A percentile compares a stretch with the other conserved stretches of the same genome.
Conservation (phyloP, 2,329 filamentous ascomycete genomes). For the Endocalyx cinctus region DNA sequence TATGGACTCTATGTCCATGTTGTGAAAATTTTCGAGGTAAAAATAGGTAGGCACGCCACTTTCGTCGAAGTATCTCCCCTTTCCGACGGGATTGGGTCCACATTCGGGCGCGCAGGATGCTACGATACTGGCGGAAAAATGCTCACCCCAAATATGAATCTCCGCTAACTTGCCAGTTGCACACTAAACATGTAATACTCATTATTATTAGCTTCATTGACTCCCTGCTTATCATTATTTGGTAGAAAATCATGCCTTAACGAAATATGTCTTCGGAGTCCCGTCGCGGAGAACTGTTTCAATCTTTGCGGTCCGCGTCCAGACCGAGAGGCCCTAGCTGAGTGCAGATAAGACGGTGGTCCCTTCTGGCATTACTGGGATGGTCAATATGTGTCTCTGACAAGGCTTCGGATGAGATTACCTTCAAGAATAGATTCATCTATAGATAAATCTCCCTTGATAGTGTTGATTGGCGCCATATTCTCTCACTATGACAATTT, state of each 20-base stretch:
- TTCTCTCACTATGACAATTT: no score
- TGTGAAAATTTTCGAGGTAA: slow-evolving; percentile 10
- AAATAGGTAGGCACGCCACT: slow-evolving; percentile 7
- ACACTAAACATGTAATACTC: slow-evolving; percentile 2
- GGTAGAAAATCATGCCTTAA: slow-evolving; percentile 9
- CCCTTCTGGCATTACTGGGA: slow-evolving; percentile 14
- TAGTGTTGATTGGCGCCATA: not conserved
- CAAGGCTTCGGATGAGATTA: not conserved
- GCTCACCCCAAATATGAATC: slow-evolving; percentile 7
- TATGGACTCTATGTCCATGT: slow-evolving; percentile 8
- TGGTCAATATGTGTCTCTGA: not conserved
- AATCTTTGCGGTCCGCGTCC: slow-evolving; percentile 12
- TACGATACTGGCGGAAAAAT: slow-evolving; percentile 8
- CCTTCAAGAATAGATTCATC: not conserved
- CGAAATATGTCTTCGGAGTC: slow-evolving; percentile 7
- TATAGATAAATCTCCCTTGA: slow-evolving; percentile 1
- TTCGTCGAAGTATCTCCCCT: slow-evolving; percentile 8
- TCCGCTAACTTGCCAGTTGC: slow-evolving; percentile 3
- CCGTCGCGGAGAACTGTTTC: slow-evolving; percentile 4
- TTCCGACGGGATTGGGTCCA: slow-evolving; percentile 8
- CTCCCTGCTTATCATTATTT: no score
- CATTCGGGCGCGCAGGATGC: slow-evolving; percentile 2
- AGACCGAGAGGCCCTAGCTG: slow-evolving; percentile 10
- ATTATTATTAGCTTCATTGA: not conserved
- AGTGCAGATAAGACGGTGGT: slow-evolving; percentile 9